These are phyloP conservation scores for Emergomyces africanus DNA, from an alignment of 2,329 filamentous ascomycete genomes.

Conservation along the genomic window DNA sequence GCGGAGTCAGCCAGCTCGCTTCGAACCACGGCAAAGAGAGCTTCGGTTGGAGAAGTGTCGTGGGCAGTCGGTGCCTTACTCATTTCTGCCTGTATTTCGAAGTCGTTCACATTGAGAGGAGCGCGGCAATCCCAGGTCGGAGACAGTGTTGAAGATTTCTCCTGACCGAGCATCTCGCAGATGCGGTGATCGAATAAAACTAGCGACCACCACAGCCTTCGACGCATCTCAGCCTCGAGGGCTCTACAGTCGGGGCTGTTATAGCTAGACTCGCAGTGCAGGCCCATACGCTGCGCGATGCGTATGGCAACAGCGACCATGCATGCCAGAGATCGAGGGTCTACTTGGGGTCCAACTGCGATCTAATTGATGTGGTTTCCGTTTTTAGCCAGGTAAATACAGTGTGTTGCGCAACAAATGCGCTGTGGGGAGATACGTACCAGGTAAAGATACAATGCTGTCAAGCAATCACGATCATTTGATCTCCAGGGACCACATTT, in stretches of 20 bases:
- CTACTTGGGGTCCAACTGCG: neutral
- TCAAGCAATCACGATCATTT: neutral
- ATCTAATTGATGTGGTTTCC: neutral
- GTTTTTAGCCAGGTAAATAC: neutral
- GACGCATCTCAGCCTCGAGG: neutral
- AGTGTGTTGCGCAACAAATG: neutral
- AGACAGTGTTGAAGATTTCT: neutral
- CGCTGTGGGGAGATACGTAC: neutral
- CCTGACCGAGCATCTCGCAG: neutral
- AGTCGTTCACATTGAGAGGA: neutral
- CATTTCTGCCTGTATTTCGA: neutral
- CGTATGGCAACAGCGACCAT: too few relatives aligned
- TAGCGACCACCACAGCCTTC: neutral
- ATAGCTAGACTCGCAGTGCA: neutral
- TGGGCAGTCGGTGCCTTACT: neutral
- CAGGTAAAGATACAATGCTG: neutral
- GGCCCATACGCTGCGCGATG: neutral
- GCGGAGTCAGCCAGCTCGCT: neutral
- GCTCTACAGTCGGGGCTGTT: neutral
- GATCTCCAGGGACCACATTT: neutral
- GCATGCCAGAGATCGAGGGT: too few relatives aligned
- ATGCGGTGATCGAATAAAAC: neutral
- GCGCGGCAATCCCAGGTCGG: neutral
- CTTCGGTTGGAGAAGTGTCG: neutral
- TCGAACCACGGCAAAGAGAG: neutral